A percentile compares a stretch with the other conserved stretches of the same genome.
Evolutionary conservation across 192 early-diverging fungal genomes (phyloP).

Genomic region (Coemansia sp.): DNA sequence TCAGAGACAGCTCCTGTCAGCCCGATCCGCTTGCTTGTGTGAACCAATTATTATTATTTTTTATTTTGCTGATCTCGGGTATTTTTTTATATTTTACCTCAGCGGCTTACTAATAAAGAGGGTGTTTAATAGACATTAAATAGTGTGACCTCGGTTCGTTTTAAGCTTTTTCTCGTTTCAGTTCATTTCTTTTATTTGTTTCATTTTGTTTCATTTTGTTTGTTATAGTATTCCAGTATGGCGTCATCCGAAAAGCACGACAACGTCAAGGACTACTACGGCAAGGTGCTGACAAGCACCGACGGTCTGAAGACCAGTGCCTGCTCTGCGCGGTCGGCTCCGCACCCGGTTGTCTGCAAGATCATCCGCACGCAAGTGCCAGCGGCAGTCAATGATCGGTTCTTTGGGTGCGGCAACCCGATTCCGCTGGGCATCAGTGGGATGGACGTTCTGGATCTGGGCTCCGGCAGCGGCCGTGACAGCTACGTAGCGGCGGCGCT

Average conservation of each 20-base stretch:
- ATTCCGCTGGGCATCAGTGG: constrained; percentile 50
- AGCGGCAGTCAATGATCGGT: constrained; percentile 35
- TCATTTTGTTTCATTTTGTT: no score
- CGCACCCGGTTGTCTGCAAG: background rate
- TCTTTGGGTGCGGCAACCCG: constrained; percentile 51
- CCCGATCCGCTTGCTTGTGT: constrained; percentile 1
- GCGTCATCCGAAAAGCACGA: background rate
- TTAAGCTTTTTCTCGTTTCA: background rate
- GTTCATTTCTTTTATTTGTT: background rate
- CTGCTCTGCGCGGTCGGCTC: constrained; percentile 11
- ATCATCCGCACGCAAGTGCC: constrained; percentile 27
- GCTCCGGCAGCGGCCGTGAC: constrained; percentile 52
- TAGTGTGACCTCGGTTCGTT: no score
- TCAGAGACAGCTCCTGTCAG: background rate
- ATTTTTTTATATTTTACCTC: background rate
- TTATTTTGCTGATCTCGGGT: background rate
- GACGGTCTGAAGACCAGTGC: constrained; percentile 36
- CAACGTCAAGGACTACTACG: constrained; percentile 37
- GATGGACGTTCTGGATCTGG: constrained; percentile 48
- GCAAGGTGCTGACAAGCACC: constrained; percentile 25
- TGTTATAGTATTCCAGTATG: background rate
- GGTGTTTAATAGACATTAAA: no score
- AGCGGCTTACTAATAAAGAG: no score
- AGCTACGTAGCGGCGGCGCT: constrained; percentile 53
- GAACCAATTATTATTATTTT: background rate